A percentile compares a stretch with the other conserved stretches of the same genome.
phyloP scores from a whole-genome alignment of 164 flowering plant species.

The Buxus sempervirens region DNA sequence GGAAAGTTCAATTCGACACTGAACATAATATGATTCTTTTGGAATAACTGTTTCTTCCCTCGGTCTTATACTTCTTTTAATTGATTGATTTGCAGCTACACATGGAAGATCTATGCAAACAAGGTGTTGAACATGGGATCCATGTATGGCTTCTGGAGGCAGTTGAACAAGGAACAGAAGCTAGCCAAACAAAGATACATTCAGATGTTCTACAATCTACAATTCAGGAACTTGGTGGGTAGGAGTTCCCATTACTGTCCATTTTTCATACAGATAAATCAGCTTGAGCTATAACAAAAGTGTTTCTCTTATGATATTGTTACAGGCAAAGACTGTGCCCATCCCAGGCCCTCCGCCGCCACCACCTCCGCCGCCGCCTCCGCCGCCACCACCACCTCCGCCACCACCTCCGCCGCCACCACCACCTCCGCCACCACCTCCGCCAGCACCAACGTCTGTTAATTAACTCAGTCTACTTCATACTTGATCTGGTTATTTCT shows the following conservation, averaged over 20 bases:
- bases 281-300: neutral
- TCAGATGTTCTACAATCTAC: conserved; percentile 73
- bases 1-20: too few relatives aligned
- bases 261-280: neutral
- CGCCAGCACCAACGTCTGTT: conserved; percentile 24
- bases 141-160: conserved; percentile 78
- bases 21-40: too few relatives aligned
- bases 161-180: conserved; percentile 65
- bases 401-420: too few relatives aligned
- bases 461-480: neutral
- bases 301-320: neutral
- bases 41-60: neutral
- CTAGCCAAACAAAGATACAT: conserved; percentile 77
- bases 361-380: too few relatives aligned
- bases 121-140: conserved; percentile 88
- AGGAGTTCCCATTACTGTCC: neutral
- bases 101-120: conserved; percentile 97
- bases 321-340: conserved; percentile 51
- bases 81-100: conserved; percentile 57
- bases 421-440: too few relatives aligned
- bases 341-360: conserved; percentile 27
- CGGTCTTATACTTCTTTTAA: neutral
- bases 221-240: conserved; percentile 72
- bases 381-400: too few relatives aligned
- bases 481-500: too few relatives aligned